Base-by-base conservation (phyloP, 1,284 basidiomycete species). In the Cystobasidiaceae sp. region DNA sequence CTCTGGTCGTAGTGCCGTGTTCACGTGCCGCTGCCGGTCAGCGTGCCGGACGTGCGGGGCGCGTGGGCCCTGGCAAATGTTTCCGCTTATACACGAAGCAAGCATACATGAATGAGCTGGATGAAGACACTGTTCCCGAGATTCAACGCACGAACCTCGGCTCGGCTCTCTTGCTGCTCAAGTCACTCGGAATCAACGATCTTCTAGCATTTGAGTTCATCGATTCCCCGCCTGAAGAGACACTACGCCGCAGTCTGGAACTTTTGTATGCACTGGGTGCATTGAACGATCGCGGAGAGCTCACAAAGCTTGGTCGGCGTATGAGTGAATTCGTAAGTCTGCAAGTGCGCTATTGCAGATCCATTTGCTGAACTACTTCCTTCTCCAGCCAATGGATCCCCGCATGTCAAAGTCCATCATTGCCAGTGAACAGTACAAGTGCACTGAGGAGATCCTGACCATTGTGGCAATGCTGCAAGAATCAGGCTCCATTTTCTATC, bases 391-490 rank as follows among this genome's bases (percentile, higher is more conserved):
- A 8, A 73, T 74, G 39, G 96, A 99, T 74, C 96, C 96, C 2
- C 97, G 97, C 88, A 80, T 99, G 71, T 91, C 89, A 43, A 97
- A 97, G 77, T 86, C 89, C 1, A 96, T 99, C 74, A 91, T 99
- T 68, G 89, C 91, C 39, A 93, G 90, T 73, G 96, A 97, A 76
- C 83, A 87, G 69, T 97, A 92, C 78, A 80, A 83, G n/a, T 97
- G 94, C 77, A 97, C 94, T 0, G 93, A 97, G 73, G 93, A 98
- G 82, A 85, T 97, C 17, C 81, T 99, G 48, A 96, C 93, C 2
- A 97, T 98, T 73, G 94, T 98, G 50, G 85, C 93, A 0, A 98
- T 98, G 96, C 82, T 99, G 13, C 90, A 90, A 55, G 96, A 97
- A 78, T 96, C 92, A 0, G 86, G 86, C 0, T 94, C 93, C 2